Evolutionary conservation across 495 filamentous ascomycete genomes (phyloP).

Genomic region (Peziza echinospora): DNA sequence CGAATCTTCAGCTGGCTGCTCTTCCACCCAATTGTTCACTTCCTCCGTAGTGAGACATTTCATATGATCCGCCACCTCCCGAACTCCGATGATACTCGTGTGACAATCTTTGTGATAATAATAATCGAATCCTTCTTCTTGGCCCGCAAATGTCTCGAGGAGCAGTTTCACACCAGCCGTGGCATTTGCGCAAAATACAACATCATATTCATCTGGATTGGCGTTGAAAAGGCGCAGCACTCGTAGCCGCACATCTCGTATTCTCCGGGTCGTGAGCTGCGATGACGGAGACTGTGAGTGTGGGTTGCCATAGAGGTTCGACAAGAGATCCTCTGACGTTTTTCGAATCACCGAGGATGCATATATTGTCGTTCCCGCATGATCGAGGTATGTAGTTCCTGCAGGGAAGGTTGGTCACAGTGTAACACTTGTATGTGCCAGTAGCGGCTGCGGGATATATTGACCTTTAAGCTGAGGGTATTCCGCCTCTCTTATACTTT

Average conservation of each 20-base stretch:
- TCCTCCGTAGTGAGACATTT: conserved; percentile 40
- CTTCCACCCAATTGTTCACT: conserved; percentile 43
- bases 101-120: conserved; percentile 68
- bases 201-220: conserved; percentile 59
- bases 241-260: conserved; percentile 54
- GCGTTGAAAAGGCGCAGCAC: conserved; percentile 66
- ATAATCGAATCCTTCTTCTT: conserved; percentile 50
- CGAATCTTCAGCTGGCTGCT: conserved; percentile 7
- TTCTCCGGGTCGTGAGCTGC: conserved; percentile 45
- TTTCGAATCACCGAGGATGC: conserved; percentile 59
- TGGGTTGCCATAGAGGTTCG: conserved; percentile 72
- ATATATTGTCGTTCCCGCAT: conserved; percentile 74
- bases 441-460: conserved; percentile 1
- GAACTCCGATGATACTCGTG: conserved; percentile 67
- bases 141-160: conserved; percentile 45
- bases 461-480: conserved; percentile 72
- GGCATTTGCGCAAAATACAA: conserved; percentile 82
- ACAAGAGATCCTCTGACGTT: conserved; percentile 52
- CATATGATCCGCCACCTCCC: conserved; percentile 44
- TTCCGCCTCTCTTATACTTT: conserved; percentile 44
- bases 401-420: not conserved
- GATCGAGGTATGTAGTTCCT: conserved; percentile 74
- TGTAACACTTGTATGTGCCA: not conserved
- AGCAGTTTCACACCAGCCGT: conserved; percentile 82
- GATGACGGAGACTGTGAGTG: conserved; percentile 73